Conservation (phyloP, 2,329 filamentous ascomycete species). For the Ophiosphaerella herpotricha region DNA sequence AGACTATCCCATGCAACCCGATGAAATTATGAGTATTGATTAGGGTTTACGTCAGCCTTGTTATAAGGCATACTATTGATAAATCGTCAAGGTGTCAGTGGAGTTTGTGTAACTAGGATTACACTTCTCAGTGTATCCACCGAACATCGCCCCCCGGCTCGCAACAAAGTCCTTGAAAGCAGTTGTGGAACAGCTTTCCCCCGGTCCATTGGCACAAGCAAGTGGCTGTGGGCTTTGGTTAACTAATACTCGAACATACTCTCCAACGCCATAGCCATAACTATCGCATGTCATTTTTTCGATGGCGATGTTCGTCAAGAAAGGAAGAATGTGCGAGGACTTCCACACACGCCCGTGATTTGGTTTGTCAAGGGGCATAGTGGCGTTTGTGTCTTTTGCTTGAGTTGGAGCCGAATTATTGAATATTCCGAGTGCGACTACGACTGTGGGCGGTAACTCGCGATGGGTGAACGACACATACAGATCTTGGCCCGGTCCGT, state of each 20-base stretch:
- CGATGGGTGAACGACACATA: slow-evolving; percentile 72
- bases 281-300: slow-evolving; percentile 68
- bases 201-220: slow-evolving; percentile 56
- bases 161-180: slow-evolving; percentile 52
- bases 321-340: slow-evolving; percentile 66
- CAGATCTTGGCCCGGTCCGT: slow-evolving; percentile 59
- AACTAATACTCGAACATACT: slow-evolving; percentile 58
- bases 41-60: no score
- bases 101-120: slow-evolving; percentile 50
- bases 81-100: slow-evolving; percentile 44
- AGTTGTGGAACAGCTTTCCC: slow-evolving; percentile 54
- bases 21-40: no score
- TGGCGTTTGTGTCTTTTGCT: slow-evolving; percentile 61
- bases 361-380: slow-evolving; percentile 66
- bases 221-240: slow-evolving; percentile 58
- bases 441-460: slow-evolving; percentile 68
- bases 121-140: slow-evolving; percentile 51
- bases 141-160: slow-evolving; percentile 50
- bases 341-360: slow-evolving; percentile 68
- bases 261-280: slow-evolving; percentile 57
- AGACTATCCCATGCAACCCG: no score
- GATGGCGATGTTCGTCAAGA: slow-evolving; percentile 68
- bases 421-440: slow-evolving; percentile 71
- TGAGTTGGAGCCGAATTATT: slow-evolving; percentile 66
- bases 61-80: not conserved